These are phyloP conservation scores for Cajanus cajan DNA, from an alignment of 306 rosid species.

Conservation along the genomic window DNA sequence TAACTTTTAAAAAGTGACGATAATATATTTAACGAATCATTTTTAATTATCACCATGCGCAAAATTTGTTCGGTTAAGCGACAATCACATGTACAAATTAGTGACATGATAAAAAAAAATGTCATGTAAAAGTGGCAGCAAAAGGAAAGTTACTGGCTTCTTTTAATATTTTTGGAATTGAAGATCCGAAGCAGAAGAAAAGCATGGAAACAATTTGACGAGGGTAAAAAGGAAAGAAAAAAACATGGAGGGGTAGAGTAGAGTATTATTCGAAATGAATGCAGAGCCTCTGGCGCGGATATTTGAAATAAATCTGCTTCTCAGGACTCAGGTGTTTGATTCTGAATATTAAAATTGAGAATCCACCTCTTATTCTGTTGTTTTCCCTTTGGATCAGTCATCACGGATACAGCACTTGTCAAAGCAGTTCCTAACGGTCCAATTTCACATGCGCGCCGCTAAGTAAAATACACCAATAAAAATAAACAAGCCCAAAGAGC, in stretches of 20 bases:
- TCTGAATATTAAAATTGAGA: slow-evolving; percentile 25
- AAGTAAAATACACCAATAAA: background rate
- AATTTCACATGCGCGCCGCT: slow-evolving; percentile 64
- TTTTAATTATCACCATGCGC: no score
- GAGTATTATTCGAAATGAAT: background rate
- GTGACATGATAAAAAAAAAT: no score
- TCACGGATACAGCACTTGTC: background rate
- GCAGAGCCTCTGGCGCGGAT: slow-evolving; percentile 22
- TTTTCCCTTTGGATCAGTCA: slow-evolving; percentile 43
- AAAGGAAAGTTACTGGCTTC: no score
- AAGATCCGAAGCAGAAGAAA: background rate
- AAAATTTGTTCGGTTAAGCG: no score
- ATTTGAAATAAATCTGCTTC: slow-evolving; percentile 38
- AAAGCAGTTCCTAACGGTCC: slow-evolving; percentile 61
- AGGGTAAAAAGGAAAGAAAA: no score
- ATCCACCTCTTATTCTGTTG: slow-evolving; percentile 46
- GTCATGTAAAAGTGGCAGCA: no score
- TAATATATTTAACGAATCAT: no score
- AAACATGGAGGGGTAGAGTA: no score
- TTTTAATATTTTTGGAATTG: background rate
- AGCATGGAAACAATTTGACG: background rate
- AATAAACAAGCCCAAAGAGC: background rate
- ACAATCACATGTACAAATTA: no score
- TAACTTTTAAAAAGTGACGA: background rate
- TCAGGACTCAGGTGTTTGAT: slow-evolving; percentile 35